Percentiles rank a stretch among this genome's conserved stretches.
These are phyloP conservation scores for Xylaria sp. DNA, from an alignment of 2,329 filamentous ascomycete species.

Conservation along the genomic window DNA sequence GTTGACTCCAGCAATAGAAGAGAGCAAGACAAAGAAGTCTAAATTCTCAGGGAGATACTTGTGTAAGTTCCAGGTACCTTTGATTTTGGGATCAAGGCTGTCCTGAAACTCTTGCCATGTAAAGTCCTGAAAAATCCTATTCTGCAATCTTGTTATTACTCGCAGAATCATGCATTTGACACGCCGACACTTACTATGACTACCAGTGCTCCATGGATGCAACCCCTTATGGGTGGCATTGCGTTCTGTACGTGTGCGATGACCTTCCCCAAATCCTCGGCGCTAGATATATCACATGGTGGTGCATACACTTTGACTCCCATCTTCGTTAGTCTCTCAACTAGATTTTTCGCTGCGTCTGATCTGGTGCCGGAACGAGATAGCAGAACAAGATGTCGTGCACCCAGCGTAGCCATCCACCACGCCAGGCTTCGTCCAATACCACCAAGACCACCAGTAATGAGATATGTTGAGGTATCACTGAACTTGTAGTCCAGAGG, in stretches of 20 bases:
- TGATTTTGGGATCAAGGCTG: neutral
- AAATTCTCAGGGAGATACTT: neutral
- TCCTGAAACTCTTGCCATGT: too few relatives aligned
- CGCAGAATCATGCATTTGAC: neutral
- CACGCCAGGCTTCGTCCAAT: neutral
- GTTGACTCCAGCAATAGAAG: neutral
- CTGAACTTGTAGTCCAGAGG: too few relatives aligned
- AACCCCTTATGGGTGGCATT: neutral
- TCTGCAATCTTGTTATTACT: neutral
- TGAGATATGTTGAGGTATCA: too few relatives aligned
- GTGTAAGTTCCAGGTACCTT: neutral
- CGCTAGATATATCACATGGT: neutral
- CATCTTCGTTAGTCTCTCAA: neutral
- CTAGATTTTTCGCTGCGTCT: neutral
- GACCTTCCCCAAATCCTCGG: neutral
- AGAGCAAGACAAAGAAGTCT: neutral
- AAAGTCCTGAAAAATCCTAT: too few relatives aligned
- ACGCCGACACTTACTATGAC: neutral
- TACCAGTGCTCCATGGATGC: neutral
- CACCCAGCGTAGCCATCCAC: neutral
- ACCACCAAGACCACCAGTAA: neutral
- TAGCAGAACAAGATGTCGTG: neutral
- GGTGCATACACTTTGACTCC: neutral
- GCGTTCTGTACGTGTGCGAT: neutral
- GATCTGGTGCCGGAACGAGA: neutral